Evolutionary conservation across 331 rosid genomes (phyloP).

Genomic region (Quercus lobata): DNA sequence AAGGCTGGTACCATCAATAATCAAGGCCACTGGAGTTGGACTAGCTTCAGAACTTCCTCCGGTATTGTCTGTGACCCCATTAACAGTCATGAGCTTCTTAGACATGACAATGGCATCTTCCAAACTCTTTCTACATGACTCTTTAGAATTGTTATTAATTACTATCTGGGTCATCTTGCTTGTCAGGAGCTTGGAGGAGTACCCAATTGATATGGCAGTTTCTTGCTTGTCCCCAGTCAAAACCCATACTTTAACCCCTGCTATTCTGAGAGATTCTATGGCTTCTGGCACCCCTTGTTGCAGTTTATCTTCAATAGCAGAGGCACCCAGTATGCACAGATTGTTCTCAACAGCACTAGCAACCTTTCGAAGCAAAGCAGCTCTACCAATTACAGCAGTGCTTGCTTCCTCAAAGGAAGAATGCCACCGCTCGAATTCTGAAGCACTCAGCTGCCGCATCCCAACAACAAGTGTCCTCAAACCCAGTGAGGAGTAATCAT

Average conservation of each 20-base stretch:
- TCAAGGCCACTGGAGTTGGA: slow-evolving; percentile 51
- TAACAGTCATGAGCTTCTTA: slow-evolving; percentile 25
- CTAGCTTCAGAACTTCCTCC: slow-evolving; percentile 38
- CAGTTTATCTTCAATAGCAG: slow-evolving; percentile 92
- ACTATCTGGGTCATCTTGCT: slow-evolving; percentile 68
- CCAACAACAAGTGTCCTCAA: slow-evolving; percentile 95
- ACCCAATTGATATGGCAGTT: slow-evolving; percentile 94
- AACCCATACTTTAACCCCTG: slow-evolving; percentile 92
- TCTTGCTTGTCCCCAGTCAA: slow-evolving; percentile 98
- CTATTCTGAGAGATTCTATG: slow-evolving; percentile 74
- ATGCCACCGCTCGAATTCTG: slow-evolving; percentile 86
- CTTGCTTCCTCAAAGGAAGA: slow-evolving; percentile 76
- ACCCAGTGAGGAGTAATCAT: slow-evolving; percentile 78
- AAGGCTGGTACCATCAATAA: slow-evolving; percentile 93
- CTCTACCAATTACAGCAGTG: slow-evolving; percentile 83
- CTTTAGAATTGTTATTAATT: slow-evolving; percentile 68
- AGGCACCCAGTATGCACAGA: slow-evolving; percentile 70
- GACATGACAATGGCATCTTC: slow-evolving; percentile 61
- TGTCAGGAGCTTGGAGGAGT: slow-evolving; percentile 86
- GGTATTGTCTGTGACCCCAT: slow-evolving; percentile 25
- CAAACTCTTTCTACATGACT: slow-evolving; percentile 62
- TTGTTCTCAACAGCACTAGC: slow-evolving; percentile 62
- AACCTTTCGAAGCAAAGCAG: slow-evolving; percentile 71
- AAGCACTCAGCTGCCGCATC: slow-evolving; percentile 55
- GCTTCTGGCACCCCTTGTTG: slow-evolving; percentile 95